Conservation (phyloP, 75 land plant species). For the Azolla pinnata region DNA sequence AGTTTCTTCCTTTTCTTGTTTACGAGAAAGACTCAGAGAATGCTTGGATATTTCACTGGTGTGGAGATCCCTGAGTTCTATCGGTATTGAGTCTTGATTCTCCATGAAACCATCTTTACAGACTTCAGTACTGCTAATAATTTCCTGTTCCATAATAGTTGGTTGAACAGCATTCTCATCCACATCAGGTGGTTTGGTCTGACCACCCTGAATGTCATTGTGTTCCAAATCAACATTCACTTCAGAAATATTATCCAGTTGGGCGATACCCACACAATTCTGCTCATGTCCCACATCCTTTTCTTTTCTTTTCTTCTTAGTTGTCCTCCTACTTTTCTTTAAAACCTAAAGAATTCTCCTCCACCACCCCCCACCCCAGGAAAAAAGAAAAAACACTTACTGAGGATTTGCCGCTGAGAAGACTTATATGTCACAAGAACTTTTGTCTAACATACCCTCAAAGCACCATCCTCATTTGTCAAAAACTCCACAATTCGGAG, state of each 20-base stretch:
- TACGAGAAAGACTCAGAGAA: too few species aligned
- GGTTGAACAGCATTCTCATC: conserved; percentile 2
- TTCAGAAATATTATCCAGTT: too few species aligned
- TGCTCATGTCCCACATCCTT: conserved; percentile 6
- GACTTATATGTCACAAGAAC: conserved; percentile 1
- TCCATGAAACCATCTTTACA: too few species aligned
- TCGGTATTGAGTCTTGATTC: too few species aligned
- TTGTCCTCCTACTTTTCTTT: conserved; percentile 46
- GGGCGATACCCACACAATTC: too few species aligned
- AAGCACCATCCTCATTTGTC: conserved; percentile 63
- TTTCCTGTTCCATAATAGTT: background rate
- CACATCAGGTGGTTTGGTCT: too few species aligned
- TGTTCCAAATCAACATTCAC: too few species aligned
- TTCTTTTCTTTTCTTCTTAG: conserved; percentile 21
- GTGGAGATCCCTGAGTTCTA: too few species aligned
- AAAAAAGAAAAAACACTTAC: conserved; percentile 5
- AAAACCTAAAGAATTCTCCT: conserved; percentile 36
- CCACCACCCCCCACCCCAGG: background rate
- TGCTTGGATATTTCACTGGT: too few species aligned
- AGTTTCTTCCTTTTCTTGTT: too few species aligned
- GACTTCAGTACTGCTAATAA: background rate
- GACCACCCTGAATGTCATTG: too few species aligned
- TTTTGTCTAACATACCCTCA: conserved; percentile 49
- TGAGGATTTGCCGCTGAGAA: too few species aligned
- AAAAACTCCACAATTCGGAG: conserved; percentile 72